Evolutionary conservation across 2,329 filamentous ascomycete genomes (phyloP), one percentile per base, ranked within the genome.

Genomic region (Monilinia fructicola): DNA sequence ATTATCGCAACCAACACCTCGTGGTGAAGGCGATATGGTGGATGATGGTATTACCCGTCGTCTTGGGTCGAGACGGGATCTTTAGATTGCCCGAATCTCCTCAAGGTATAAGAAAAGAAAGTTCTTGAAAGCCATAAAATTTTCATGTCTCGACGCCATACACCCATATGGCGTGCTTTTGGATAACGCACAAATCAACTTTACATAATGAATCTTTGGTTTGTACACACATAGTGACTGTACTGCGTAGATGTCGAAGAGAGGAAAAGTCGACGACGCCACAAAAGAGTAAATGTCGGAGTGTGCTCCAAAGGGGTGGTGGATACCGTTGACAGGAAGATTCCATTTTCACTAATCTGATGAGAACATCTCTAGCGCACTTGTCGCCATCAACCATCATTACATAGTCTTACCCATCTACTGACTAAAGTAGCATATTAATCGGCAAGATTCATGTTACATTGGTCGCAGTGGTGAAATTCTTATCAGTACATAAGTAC

Each of bases 381-480:
- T 64, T 64, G 61, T 64, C 61, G 48, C 61, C 61, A 64, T 64
- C n/a, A 18, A 21, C 31, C 35, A 14, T 21, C 53, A 46, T n/a
- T n/a, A 12, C 35, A 42, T 46, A 9, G 18, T 44, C 31, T 60
- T 28, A 35, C n/a, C 40, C 16, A 7, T 58, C n/a, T 38, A 23
- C 18, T 26, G 52, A 38, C 18, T 5, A n/a, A 48, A 40, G 42
- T n/a, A 62, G 18, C 18, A 9, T 42, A 38, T 42, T 14, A 26
- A 38, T 35, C 54, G 16, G 10, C 40, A 26, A 52, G 21, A 38
- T 48, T 35, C 54, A 31, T 10, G 35, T 14, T 40, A 14, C 44
- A 48, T 65, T 65, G 48, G 63, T 23, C 26, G 28, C 35, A 40
- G 40, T 38, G 31, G 40, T 35, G 46, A 53, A 48, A 53, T 50